Percentiles rank a stretch among this genome's conserved stretches.
These are phyloP conservation scores for Amanita fuliginea DNA, from an alignment of 768 basidiomycete genomes.

Conservation along the genomic window DNA sequence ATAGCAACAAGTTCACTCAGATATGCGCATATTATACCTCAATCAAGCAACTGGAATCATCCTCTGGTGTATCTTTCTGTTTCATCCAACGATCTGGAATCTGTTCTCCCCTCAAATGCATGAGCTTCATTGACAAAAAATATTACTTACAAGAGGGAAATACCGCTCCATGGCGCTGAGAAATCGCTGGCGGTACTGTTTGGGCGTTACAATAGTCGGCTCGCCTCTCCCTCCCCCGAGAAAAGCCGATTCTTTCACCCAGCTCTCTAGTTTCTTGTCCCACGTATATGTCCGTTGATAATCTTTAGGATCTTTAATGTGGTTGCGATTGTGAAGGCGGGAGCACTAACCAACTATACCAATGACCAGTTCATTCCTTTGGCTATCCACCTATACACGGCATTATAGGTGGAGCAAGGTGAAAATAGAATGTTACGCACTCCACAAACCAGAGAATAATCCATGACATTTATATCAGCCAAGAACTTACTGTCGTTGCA, in stretches of 20 bases:
- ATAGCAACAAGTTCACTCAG: background rate
- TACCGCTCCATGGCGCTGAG: conserved; percentile 84
- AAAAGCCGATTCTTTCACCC: conserved; percentile 94
- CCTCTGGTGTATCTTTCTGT: conserved; percentile 66
- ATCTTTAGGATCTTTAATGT: conserved; percentile 33
- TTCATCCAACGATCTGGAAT: conserved; percentile 92
- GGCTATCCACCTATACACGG: conserved; percentile 57
- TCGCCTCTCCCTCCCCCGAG: conserved; percentile 80
- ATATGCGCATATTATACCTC: conserved; percentile 34
- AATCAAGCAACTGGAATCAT: conserved; percentile 45
- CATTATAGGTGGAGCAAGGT: background rate
- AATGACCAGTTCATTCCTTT: conserved; percentile 83
- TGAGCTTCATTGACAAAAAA: background rate
- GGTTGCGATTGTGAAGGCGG: background rate
- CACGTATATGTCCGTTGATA: conserved; percentile 94
- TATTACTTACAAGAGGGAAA: conserved; percentile 60
- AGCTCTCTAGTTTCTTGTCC: conserved; percentile 98
- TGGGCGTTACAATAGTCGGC: conserved; percentile 94
- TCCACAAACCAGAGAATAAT: conserved; percentile 93
- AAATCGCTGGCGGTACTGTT: conserved; percentile 85
- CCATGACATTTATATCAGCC: conserved; percentile 92
- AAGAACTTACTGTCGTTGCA: conserved; percentile 95
- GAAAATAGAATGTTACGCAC: conserved; percentile 15
- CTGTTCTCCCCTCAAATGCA: conserved; percentile 22
- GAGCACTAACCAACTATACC: conserved; percentile 83